Conservation (phyloP, 257 asterid species). For the Jacaranda mimosifolia region DNA sequence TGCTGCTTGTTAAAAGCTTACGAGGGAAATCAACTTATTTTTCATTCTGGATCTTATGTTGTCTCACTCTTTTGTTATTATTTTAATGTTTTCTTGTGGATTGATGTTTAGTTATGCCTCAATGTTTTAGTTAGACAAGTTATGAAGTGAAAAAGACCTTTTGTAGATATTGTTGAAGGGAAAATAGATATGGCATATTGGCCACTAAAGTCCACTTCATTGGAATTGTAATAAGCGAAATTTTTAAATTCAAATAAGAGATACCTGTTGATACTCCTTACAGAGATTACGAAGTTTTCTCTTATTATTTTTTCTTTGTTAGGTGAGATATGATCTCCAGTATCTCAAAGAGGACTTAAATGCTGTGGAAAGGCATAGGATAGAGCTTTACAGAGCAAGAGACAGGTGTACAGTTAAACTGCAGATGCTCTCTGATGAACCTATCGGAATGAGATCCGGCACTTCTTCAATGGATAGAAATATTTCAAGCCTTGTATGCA, state of each 20-base stretch:
- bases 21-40: neutral
- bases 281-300: conserved; percentile 12
- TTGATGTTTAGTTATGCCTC: conserved; percentile 17
- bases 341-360: conserved; percentile 72
- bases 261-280: conserved; percentile 7
- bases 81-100: conserved; percentile 5
- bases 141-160: conserved; percentile 2
- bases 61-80: neutral
- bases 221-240: conserved; percentile 12
- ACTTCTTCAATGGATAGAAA: conserved; percentile 58
- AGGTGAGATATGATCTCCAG: conserved; percentile 75
- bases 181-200: neutral
- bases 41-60: conserved; percentile 12
- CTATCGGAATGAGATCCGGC: conserved; percentile 52
- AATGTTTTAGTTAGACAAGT: conserved; percentile 14
- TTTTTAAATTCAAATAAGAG: conserved; percentile 21
- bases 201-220: neutral
- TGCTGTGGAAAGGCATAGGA: conserved; percentile 75
- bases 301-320: conserved; percentile 30
- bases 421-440: conserved; percentile 63
- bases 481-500: conserved; percentile 52
- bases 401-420: conserved; percentile 72
- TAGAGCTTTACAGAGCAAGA: conserved; percentile 70
- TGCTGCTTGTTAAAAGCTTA: neutral
- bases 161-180: conserved; percentile 19